A percentile compares a stretch with the other conserved stretches of the same genome.
Evolutionary conservation across 129 eudicot genomes (phyloP).

Genomic region (Dittrichia graveolens): DNA sequence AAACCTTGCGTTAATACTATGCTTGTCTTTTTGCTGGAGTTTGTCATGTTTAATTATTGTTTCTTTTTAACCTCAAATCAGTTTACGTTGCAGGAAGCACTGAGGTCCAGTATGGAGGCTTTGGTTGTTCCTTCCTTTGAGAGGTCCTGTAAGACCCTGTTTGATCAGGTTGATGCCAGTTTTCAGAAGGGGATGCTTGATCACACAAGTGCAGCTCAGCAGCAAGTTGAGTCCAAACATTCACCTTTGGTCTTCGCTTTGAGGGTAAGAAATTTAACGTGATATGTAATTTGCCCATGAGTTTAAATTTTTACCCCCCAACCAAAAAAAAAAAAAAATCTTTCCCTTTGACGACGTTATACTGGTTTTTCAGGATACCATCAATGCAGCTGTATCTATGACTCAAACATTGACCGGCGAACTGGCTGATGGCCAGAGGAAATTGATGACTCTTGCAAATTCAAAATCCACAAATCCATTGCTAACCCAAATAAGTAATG

Average conservation of each 20-base stretch:
- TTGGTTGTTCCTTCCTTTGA: conserved; percentile 84
- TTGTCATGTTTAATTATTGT: no score
- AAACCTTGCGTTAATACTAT: no score
- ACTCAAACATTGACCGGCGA: conserved; percentile 69
- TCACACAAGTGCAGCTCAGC: conserved; percentile 60
- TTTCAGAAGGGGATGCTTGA: conserved; percentile 89
- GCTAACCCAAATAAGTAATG: conserved; percentile 68
- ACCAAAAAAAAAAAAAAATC: no score
- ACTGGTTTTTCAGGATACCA: conserved; percentile 54
- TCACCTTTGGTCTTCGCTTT: conserved; percentile 73
- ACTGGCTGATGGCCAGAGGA: conserved; percentile 78
- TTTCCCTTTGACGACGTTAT: neutral
- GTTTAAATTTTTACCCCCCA: no score
- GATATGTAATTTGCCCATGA: no score
- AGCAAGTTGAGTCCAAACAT: conserved; percentile 72
- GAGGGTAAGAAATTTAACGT: conserved; percentile 51
- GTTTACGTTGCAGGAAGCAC: conserved; percentile 62
- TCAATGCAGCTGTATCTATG: conserved; percentile 80
- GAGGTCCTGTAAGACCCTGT: conserved; percentile 85
- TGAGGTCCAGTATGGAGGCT: conserved; percentile 74
- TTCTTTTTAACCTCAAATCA: neutral
- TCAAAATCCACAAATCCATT: conserved; percentile 52
- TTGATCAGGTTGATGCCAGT: conserved; percentile 83
- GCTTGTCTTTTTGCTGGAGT: no score
- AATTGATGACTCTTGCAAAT: conserved; percentile 66